Conservation (phyloP, 306 rosid genomes). For the Rosa persica region DNA sequence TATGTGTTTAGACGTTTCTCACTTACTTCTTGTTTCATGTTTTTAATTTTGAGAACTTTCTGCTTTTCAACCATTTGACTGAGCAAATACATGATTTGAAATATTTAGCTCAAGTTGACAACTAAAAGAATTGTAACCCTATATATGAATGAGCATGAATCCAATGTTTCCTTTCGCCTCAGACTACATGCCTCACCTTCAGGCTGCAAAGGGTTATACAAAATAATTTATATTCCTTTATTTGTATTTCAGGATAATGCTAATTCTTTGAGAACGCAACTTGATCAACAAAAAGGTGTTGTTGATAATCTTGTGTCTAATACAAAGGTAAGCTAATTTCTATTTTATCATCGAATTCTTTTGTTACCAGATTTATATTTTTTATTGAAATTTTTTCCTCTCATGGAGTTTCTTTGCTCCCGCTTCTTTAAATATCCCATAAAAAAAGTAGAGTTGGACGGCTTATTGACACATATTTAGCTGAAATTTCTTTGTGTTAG, state of each 20-base stretch:
- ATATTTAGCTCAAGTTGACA: not conserved
- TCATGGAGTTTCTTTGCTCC: too few relatives aligned
- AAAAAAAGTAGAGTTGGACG: too few relatives aligned
- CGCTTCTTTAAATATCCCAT: too few relatives aligned
- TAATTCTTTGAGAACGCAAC: conserved; percentile 79
- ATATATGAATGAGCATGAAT: not conserved
- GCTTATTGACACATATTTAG: too few relatives aligned
- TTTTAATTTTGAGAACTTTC: not conserved
- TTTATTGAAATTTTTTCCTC: not conserved
- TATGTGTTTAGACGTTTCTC: not conserved
- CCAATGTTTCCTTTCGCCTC: not conserved
- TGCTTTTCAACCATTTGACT: not conserved
- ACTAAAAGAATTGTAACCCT: not conserved
- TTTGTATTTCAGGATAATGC: conserved; percentile 83
- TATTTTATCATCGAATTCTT: not conserved
- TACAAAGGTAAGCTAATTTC: conserved; percentile 62
- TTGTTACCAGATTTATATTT: not conserved
- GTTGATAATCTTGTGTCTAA: conserved; percentile 93
- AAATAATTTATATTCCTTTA: conserved; percentile 15
- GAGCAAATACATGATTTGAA: not conserved
- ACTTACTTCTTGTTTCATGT: not conserved
- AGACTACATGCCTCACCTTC: not conserved
- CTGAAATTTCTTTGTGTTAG: not conserved
- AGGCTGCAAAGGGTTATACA: not conserved
- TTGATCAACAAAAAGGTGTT: conserved; percentile 92